A percentile compares a stretch with the other conserved stretches of the same genome.
phyloP scores from a whole-genome alignment of 2,329 filamentous ascomycete species.

The Ramichloridium luteum region DNA sequence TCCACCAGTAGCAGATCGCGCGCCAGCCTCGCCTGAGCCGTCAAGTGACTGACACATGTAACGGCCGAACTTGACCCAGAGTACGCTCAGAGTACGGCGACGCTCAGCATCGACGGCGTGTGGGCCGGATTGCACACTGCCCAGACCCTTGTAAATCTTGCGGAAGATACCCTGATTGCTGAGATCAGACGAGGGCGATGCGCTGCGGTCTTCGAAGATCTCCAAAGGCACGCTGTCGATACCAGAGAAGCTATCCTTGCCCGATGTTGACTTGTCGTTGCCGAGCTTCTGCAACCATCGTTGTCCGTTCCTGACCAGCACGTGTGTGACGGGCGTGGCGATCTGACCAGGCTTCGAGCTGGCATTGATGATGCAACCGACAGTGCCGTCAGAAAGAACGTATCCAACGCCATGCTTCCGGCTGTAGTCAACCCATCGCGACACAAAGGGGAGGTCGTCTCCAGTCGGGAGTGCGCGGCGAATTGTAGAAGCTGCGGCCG shows the following conservation, averaged over 20 bases:
- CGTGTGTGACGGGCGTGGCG: constrained; percentile 53
- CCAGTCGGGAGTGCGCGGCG: constrained; percentile 20
- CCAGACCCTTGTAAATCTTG: constrained; percentile 44
- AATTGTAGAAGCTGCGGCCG: constrained; percentile 12
- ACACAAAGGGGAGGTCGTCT: constrained; percentile 43
- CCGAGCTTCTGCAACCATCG: constrained; percentile 42
- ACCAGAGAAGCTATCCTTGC: constrained; percentile 48
- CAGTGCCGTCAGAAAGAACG: constrained; percentile 68
- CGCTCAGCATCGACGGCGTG: constrained; percentile 29
- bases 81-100: constrained; percentile 45
- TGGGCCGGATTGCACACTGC: constrained; percentile 22
- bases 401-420: constrained; percentile 79
- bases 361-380: constrained; percentile 52
- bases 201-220: constrained; percentile 56
- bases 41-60: constrained; percentile 47
- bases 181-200: no score
- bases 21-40: constrained; percentile 29
- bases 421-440: constrained; percentile 79
- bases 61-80: constrained; percentile 56
- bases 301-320: constrained; percentile 60
- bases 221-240: constrained; percentile 41
- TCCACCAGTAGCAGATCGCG: constrained; percentile 19
- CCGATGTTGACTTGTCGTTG: constrained; percentile 26
- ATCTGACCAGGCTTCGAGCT: constrained; percentile 21
- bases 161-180: constrained; percentile 47